Evolutionary conservation across 495 filamentous ascomycete genomes (phyloP).

Genomic region (Neurospora discreta): DNA sequence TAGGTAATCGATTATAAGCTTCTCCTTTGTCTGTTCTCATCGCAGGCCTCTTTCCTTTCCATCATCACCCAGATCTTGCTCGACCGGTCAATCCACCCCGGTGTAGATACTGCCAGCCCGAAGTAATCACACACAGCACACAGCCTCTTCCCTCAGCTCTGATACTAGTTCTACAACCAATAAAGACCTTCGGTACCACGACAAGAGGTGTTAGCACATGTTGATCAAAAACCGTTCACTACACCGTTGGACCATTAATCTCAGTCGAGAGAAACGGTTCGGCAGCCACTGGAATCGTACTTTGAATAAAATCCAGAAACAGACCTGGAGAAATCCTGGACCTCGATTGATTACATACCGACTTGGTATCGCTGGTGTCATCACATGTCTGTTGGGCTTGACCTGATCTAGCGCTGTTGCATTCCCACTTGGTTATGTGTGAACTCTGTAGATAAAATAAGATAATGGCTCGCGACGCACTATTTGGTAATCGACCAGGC

Average conservation of each 20-base stretch:
- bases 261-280: too few relatives aligned
- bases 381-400: too few relatives aligned
- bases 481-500: too few relatives aligned
- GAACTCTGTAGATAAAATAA: too few relatives aligned
- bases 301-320: too few relatives aligned
- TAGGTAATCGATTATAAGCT: neutral
- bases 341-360: too few relatives aligned
- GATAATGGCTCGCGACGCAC: too few relatives aligned
- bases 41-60: neutral
- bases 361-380: too few relatives aligned
- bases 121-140: neutral
- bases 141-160: neutral
- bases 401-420: too few relatives aligned
- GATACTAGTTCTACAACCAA: neutral
- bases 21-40: neutral
- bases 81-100: neutral
- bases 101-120: neutral
- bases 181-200: neutral
- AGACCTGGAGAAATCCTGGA: too few relatives aligned
- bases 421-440: too few relatives aligned
- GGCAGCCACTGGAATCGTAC: too few relatives aligned
- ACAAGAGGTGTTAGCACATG: neutral
- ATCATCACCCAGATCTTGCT: neutral
- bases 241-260: neutral
- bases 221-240: neutral